Base-by-base conservation (phyloP, 1,284 basidiomycete genomes). In the Vanrija sp. region DNA sequence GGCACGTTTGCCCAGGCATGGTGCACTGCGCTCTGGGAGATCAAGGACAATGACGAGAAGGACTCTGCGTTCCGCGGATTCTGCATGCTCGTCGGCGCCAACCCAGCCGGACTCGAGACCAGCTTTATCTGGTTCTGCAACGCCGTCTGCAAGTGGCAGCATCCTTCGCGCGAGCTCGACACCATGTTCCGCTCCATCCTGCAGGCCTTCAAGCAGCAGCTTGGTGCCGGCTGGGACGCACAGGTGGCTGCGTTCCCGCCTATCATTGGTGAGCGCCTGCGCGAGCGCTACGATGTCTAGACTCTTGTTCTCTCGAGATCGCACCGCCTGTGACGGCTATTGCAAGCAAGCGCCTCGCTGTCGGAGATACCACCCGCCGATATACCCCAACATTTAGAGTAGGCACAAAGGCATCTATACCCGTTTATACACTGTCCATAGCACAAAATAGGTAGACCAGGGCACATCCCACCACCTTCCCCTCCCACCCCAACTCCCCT, bases 1-100 rank as follows among this genome's bases (percentile, higher is more conserved):
- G 83, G 85, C 6, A 86, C 89, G 61, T 98, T 96, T 74, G 91
- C 93, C 9, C 88, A 92, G 73, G 85, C 88, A 10, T 99, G 96
- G 96, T 98, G 95, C 75, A 88, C 92, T 65, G 93, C 95, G 8
- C 78, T 99, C 53, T 94, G 94, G 77, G 96, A 98, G 75, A 98
- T 98, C 74, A 88, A 96, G 65, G 96, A 99, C 72, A 99, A 98
- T 69, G 95, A 98, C 65, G 96, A 99, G 79, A 99, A 98, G 78
- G 96, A 98, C 71, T 96, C 92, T n/a, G 96, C 96, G 6, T 99
- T 98, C 83, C 82, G 93, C 54, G 96, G 96, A 2, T 83, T 99
- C 66, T 99, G 96, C 77, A 91, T 91, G 51, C 86, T 98, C 57
- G 92, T 98, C 61, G 89, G 94, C 75, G 84, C 85, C 47, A 98